phyloP scores from a whole-genome alignment of 1,139 yeast genomes.

The Kodamaea sp. region DNA sequence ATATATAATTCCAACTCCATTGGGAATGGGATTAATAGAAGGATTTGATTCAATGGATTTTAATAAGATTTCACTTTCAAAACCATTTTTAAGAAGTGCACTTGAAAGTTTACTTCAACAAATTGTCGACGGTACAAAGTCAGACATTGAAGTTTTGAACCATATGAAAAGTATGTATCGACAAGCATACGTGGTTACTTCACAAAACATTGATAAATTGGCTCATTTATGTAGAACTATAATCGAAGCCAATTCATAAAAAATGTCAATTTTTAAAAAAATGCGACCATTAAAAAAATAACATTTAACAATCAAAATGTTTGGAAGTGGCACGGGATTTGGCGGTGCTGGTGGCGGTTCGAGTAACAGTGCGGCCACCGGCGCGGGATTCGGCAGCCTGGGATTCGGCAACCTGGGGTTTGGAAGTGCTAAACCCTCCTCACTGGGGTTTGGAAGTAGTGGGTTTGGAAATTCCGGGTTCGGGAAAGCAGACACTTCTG shows the following conservation, averaged over 20 bases:
- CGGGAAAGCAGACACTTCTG: background rate
- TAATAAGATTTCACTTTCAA: conserved; percentile 70
- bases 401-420: conserved; percentile 3
- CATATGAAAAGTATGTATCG: conserved; percentile 59
- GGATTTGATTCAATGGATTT: conserved; percentile 82
- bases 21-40: conserved; percentile 85
- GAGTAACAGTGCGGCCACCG: background rate
- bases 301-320: no score
- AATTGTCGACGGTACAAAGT: conserved; percentile 62
- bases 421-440: background rate
- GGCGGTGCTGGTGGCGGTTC: background rate
- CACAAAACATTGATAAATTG: conserved; percentile 29
- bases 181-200: conserved; percentile 50
- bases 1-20: conserved; percentile 66
- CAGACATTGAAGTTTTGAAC: conserved; percentile 52
- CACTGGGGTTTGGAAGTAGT: conserved; percentile 7
- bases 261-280: no score
- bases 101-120: conserved; percentile 65
- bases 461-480: conserved; percentile 1
- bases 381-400: conserved; percentile 2
- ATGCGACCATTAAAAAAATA: no score
- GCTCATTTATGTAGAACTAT: conserved; percentile 22
- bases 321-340: background rate
- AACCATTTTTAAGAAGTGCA: conserved; percentile 80
- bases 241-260: conserved; percentile 8